Conservation (phyloP, 257 asterid species). For the Gardenia jasminoides region DNA sequence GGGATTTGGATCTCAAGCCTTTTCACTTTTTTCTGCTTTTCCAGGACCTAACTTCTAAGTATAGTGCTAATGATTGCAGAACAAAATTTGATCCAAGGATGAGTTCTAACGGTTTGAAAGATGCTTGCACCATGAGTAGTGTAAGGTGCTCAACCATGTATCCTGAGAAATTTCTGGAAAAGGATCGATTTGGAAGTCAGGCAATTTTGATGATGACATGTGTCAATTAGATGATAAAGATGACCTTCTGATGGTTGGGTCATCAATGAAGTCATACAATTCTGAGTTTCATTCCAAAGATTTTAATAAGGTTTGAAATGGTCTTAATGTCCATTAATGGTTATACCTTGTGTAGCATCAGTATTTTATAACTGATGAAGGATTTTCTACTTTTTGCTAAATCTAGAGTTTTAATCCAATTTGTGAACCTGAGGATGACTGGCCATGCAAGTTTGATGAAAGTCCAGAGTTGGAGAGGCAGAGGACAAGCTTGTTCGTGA, state of each 20-base stretch:
- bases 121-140: slow-evolving; percentile 42
- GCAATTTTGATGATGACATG: slow-evolving; percentile 84
- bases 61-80: slow-evolving; percentile 46
- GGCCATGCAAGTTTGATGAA: slow-evolving; percentile 74
- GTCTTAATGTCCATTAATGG: slow-evolving; percentile 15
- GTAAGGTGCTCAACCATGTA: slow-evolving; percentile 53
- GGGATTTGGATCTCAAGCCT: slow-evolving; percentile 5
- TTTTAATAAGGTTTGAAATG: slow-evolving; percentile 61
- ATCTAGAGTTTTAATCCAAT: slow-evolving; percentile 87
- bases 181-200: slow-evolving; percentile 64
- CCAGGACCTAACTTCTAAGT: slow-evolving; percentile 8
- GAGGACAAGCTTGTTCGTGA: slow-evolving; percentile 35
- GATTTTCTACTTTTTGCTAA: slow-evolving; percentile 9
- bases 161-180: slow-evolving; percentile 51
- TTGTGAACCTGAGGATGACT: slow-evolving; percentile 80
- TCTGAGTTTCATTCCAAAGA: slow-evolving; percentile 49
- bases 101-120: slow-evolving; percentile 68
- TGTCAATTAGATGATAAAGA: slow-evolving; percentile 72
- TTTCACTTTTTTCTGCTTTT: slow-evolving; percentile 15
- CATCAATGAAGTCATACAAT: slow-evolving; percentile 45
- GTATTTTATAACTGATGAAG: slow-evolving; percentile 4
- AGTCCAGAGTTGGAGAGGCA: slow-evolving; percentile 59
- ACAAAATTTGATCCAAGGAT: slow-evolving; percentile 49
- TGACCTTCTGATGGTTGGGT: slow-evolving; percentile 52
- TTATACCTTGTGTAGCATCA: slow-evolving; percentile 11